Percentiles rank a stretch among this genome's conserved stretches.
Evolutionary conservation across 805 yeast species (phyloP).

Genomic region (Lachancea quebecensis): DNA sequence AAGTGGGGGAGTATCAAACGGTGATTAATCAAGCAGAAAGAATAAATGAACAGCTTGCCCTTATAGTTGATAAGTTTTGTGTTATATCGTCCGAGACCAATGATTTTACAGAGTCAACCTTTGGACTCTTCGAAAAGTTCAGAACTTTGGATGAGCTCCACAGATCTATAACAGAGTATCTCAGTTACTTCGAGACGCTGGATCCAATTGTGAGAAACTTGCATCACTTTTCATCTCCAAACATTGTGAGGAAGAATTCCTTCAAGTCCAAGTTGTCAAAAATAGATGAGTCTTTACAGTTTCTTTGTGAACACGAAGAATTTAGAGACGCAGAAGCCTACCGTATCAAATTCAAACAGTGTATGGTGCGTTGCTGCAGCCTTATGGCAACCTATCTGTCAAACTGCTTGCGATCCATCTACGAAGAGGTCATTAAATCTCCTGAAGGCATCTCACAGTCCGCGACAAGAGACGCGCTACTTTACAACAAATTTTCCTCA

Average conservation of each 20-base stretch:
- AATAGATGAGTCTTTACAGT: conserved; percentile 61
- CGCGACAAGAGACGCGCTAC: conserved; percentile 45
- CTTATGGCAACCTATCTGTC: conserved; percentile 62
- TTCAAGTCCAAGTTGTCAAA: conserved; percentile 49
- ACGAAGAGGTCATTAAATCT: conserved; percentile 20
- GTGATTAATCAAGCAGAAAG: conserved; percentile 35
- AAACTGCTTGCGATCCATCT: conserved; percentile 32
- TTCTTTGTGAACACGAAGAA: conserved; percentile 47
- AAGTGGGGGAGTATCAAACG: conserved; percentile 35
- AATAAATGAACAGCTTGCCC: conserved; percentile 22
- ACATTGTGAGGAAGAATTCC: conserved; percentile 50
- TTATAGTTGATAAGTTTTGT: conserved; percentile 30
- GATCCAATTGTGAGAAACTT: conserved; percentile 63
- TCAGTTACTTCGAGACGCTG: conserved; percentile 60
- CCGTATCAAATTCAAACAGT: conserved; percentile 68
- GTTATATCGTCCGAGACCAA: conserved; percentile 27
- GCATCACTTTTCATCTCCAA: conserved; percentile 59
- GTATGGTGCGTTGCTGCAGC: conserved; percentile 74
- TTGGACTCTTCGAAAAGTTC: conserved; percentile 39
- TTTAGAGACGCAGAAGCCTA: conserved; percentile 68
- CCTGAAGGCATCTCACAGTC: conserved; percentile 18
- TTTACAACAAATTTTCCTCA: conserved; percentile 56
- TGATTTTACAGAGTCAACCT: conserved; percentile 41
- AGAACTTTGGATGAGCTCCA: conserved; percentile 45
- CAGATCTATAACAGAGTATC: conserved; percentile 50